Base-by-base conservation (phyloP, 1,284 basidiomycete genomes). In the Anthracocystis walkeri region DNA sequence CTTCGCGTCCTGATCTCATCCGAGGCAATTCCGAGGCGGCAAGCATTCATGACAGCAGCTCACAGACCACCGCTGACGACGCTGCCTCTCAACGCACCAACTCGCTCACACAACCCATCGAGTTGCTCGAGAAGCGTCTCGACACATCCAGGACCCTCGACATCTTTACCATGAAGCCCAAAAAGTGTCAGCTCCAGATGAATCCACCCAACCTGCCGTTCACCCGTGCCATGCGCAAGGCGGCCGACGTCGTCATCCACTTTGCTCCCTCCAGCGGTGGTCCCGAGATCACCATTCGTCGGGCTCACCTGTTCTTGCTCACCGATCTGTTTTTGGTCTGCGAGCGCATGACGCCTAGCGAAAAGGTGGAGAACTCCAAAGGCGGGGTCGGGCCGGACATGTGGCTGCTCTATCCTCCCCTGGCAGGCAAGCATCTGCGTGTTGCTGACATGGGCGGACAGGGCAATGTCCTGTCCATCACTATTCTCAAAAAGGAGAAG, bases 121-220 rank as follows among this genome's bases (percentile, higher is more conserved):
- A 78, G 23, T 92, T 94, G 78, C 89, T 99, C 23, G 96, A 99
- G 84, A 87, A 89, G 35, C 89, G 92, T 31, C 88, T 99, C 46
- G 90, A 91, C 58, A 91, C 93, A 0, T 89, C 92, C 49, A 88
- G 89, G 31, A 93, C 93, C 5, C 87, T 97, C 35, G 96, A 99
- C 85, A 91, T 99, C 50, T 99, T 99, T 85, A 93, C 93, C 1
- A 96, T 99, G 95, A 90, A 90, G 79, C 92, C 93, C 4, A 95
- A 95, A 90, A 77, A 75, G 87, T 95, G 97, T 76, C 92, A 92
- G 75, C 88, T 99, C 55, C 95, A 97, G 87, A 95, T 99, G 87
- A 88, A 89, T 42, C 92, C 95, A 1, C 90, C 94, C 2, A 87
- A 87, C 18, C 88, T 98, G 35, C 89, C 92, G 16, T 98, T 92